Evolutionary conservation across 192 early-diverging fungal species (phyloP).

Genomic region (Coemansia sp.): DNA sequence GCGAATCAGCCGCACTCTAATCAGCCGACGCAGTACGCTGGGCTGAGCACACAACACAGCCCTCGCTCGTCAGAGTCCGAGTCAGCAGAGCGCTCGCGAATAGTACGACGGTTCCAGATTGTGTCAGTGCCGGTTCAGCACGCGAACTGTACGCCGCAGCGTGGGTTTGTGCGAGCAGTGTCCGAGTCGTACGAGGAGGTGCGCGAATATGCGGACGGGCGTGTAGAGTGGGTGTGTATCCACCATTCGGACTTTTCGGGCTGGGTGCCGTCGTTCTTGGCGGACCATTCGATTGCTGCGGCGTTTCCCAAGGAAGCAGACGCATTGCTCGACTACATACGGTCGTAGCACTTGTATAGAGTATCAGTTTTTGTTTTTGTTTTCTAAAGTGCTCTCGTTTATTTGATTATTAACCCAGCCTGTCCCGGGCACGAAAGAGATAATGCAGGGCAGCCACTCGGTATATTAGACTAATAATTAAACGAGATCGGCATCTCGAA

Average conservation of each 20-base stretch:
- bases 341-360: too few relatives aligned
- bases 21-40: conserved; percentile 17
- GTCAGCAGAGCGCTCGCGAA: neutral
- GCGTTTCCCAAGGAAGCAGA: conserved; percentile 45
- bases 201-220: conserved; percentile 33
- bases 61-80: neutral
- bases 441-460: too few relatives aligned
- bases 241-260: conserved; percentile 49
- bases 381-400: too few relatives aligned
- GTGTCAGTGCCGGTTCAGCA: conserved; percentile 35
- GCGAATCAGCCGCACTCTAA: neutral
- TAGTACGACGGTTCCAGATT: conserved; percentile 36
- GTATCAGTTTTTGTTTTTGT: too few relatives aligned
- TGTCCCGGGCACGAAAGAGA: too few relatives aligned
- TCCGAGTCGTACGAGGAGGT: conserved; percentile 50
- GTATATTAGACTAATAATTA: neutral
- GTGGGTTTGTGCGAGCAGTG: conserved; percentile 37
- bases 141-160: conserved; percentile 19
- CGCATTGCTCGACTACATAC: conserved; percentile 26
- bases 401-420: too few relatives aligned
- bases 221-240: conserved; percentile 42
- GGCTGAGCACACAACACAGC: conserved; percentile 9
- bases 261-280: conserved; percentile 44
- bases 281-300: conserved; percentile 36
- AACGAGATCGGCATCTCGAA: neutral